A percentile compares a stretch with the other conserved stretches of the same genome.
Conservation (phyloP, 2,329 filamentous ascomycete species). For the Claviceps pusilla region DNA sequence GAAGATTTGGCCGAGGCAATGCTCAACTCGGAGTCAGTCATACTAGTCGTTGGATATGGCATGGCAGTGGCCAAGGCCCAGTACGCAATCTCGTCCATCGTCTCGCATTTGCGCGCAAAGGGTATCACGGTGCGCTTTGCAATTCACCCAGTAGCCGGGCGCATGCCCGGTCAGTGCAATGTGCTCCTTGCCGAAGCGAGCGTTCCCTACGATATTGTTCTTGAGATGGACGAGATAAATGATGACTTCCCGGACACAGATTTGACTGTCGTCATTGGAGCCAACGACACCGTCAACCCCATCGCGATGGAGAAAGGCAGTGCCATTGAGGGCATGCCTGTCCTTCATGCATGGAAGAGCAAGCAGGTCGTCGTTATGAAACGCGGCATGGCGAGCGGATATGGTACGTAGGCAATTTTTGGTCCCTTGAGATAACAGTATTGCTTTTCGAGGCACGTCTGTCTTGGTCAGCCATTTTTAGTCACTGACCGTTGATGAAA, state of each 20-base stretch:
- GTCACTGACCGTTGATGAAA: slow-evolving; percentile 17
- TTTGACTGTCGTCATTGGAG: slow-evolving; percentile 75
- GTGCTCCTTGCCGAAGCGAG: slow-evolving; percentile 76
- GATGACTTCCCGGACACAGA: slow-evolving; percentile 80
- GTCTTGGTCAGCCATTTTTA: neutral
- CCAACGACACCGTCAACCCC: slow-evolving; percentile 86
- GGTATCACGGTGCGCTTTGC: slow-evolving; percentile 75
- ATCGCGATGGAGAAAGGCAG: slow-evolving; percentile 73
- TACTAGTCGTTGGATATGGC: slow-evolving; percentile 81
- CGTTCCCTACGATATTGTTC: slow-evolving; percentile 80
- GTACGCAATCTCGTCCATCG: slow-evolving; percentile 77
- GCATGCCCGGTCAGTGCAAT: slow-evolving; percentile 90
- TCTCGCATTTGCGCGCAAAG: slow-evolving; percentile 54
- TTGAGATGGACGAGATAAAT: slow-evolving; percentile 95
- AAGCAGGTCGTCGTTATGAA: slow-evolving; percentile 93
- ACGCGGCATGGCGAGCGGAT: slow-evolving; percentile 74
- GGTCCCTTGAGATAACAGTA: neutral
- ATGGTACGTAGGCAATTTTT: slow-evolving; percentile 39
- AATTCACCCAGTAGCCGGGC: slow-evolving; percentile 77
- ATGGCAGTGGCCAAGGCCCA: slow-evolving; percentile 93
- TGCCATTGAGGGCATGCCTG: slow-evolving; percentile 82
- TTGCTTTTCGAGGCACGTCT: neutral
- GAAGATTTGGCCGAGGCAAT: slow-evolving; percentile 70
- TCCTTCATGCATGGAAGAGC: slow-evolving; percentile 84
- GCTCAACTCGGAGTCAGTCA: slow-evolving; percentile 64